Evolutionary conservation across 805 yeast species (phyloP).

Genomic region (Kazachstania taianensis): DNA sequence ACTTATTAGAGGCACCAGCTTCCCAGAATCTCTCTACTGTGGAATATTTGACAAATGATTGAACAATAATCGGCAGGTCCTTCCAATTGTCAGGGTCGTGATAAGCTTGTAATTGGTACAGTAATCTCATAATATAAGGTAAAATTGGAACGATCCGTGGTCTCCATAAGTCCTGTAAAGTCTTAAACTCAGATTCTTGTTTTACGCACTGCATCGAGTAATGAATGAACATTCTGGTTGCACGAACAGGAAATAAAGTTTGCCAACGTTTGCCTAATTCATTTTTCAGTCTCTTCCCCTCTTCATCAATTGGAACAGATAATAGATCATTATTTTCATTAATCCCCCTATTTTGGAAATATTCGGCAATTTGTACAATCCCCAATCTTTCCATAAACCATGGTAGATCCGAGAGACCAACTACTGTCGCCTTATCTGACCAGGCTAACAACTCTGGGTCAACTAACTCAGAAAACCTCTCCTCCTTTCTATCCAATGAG

Average conservation of each 20-base stretch:
- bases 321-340: slow-evolving; percentile 66
- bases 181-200: slow-evolving; percentile 62
- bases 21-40: slow-evolving; percentile 97
- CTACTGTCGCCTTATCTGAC: slow-evolving; percentile 85
- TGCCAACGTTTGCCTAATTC: slow-evolving; percentile 88
- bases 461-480: slow-evolving; percentile 74
- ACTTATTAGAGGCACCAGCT: slow-evolving; percentile 89
- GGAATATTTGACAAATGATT: slow-evolving; percentile 80
- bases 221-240: slow-evolving; percentile 89
- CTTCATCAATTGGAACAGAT: slow-evolving; percentile 80
- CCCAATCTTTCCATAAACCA: slow-evolving; percentile 99
- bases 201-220: slow-evolving; percentile 87
- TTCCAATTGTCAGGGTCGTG: slow-evolving; percentile 91
- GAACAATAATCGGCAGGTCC: slow-evolving; percentile 79
- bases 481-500: slow-evolving; percentile 59
- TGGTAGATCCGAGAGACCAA: slow-evolving; percentile 78
- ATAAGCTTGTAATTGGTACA: slow-evolving; percentile 87
- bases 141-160: slow-evolving; percentile 87
- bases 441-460: slow-evolving; percentile 90
- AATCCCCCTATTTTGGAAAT: slow-evolving; percentile 75
- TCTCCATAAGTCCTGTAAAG: slow-evolving; percentile 70
- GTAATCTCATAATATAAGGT: slow-evolving; percentile 79
- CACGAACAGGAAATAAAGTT: slow-evolving; percentile 86
- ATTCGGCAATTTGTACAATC: slow-evolving; percentile 84
- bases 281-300: slow-evolving; percentile 65